Percentiles rank a stretch among this genome's conserved stretches.
These are phyloP conservation scores for Paramicrosporidium saccamoebae DNA, from an alignment of 371 early-diverging fungal genomes.

Conservation along the genomic window DNA sequence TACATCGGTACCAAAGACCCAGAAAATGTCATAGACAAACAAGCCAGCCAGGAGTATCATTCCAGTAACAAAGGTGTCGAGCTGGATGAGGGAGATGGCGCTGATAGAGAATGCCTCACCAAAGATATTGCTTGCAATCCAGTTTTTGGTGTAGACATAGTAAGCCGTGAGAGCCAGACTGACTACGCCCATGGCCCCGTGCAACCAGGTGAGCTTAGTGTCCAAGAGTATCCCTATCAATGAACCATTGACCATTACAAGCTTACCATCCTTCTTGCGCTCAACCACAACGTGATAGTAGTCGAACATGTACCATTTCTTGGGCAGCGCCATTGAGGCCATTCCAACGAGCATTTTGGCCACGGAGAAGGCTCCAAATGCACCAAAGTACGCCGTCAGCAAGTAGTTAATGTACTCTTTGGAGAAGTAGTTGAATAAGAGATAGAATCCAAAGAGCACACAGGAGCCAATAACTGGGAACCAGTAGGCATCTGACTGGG, in stretches of 20 bases:
- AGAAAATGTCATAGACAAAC: constrained; percentile 87
- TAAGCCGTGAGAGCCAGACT: constrained; percentile 24
- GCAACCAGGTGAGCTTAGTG: constrained; percentile 24
- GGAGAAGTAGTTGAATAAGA: constrained; percentile 45
- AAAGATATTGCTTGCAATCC: constrained; percentile 60
- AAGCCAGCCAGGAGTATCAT: constrained; percentile 61
- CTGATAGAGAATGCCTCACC: constrained; percentile 54
- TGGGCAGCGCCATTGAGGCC: constrained; percentile 10
- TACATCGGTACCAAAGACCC: constrained; percentile 94
- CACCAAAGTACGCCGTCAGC: constrained; percentile 49
- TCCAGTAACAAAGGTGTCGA: constrained; percentile 81
- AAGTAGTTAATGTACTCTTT: constrained; percentile 49
- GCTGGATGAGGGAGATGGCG: constrained; percentile 46
- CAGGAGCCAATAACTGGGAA: constrained; percentile 65
- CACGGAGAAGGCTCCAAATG: constrained; percentile 40
- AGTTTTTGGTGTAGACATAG: constrained; percentile 58
- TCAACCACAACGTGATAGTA: constrained; percentile 3
- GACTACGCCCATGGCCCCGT: constrained; percentile 14
- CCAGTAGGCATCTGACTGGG: constrained; percentile 60
- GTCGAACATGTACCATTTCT: constrained; percentile 3
- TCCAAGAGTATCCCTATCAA: too few relatives aligned
- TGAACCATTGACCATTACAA: too few relatives aligned
- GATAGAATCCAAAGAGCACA: constrained; percentile 43
- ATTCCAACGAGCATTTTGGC: constrained; percentile 20
- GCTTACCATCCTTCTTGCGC: too few relatives aligned